Evolutionary conservation across 768 basidiomycete species (phyloP).

Genomic region (Mycena venus): DNA sequence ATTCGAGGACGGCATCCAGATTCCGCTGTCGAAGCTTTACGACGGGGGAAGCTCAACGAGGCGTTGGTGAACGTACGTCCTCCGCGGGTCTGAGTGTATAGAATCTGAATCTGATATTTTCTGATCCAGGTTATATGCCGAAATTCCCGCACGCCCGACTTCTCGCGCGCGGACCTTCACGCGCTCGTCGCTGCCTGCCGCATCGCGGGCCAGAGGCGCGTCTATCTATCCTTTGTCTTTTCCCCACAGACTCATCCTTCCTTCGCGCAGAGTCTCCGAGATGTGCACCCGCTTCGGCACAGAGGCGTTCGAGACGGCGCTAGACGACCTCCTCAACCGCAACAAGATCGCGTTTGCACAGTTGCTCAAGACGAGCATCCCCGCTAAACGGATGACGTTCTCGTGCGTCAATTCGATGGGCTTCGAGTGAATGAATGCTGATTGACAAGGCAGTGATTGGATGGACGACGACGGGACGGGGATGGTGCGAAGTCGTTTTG

Average conservation of each 20-base stretch:
- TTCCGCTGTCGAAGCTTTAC: slow-evolving; percentile 44
- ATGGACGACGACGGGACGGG: slow-evolving; percentile 49
- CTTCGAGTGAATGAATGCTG: neutral
- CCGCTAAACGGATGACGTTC: slow-evolving; percentile 30
- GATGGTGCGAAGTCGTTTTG: neutral
- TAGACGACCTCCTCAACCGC: slow-evolving; percentile 41
- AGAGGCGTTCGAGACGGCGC: slow-evolving; percentile 39
- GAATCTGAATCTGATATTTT: neutral
- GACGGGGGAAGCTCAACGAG: slow-evolving; percentile 38
- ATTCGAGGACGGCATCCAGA: slow-evolving; percentile 46
- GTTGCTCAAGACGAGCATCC: slow-evolving; percentile 42
- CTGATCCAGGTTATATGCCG: slow-evolving; percentile 32
- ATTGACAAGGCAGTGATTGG: slow-evolving; percentile 41
- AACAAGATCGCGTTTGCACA: slow-evolving; percentile 45
- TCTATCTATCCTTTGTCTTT: neutral
- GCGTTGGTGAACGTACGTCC: slow-evolving; percentile 39
- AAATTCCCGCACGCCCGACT: slow-evolving; percentile 45
- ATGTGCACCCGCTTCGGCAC: slow-evolving; percentile 44
- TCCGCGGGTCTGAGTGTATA: neutral
- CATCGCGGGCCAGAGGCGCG: slow-evolving; percentile 38
- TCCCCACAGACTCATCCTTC: neutral
- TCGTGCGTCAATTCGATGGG: slow-evolving; percentile 7
- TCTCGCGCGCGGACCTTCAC: slow-evolving; percentile 44
- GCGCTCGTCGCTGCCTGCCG: slow-evolving; percentile 45
- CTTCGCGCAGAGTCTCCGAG: slow-evolving; percentile 31